Evolutionary conservation across 2,329 filamentous ascomycete genomes (phyloP), one percentile per base, ranked within the genome.

Genomic region (Neofusicoccum laricinum): DNA sequence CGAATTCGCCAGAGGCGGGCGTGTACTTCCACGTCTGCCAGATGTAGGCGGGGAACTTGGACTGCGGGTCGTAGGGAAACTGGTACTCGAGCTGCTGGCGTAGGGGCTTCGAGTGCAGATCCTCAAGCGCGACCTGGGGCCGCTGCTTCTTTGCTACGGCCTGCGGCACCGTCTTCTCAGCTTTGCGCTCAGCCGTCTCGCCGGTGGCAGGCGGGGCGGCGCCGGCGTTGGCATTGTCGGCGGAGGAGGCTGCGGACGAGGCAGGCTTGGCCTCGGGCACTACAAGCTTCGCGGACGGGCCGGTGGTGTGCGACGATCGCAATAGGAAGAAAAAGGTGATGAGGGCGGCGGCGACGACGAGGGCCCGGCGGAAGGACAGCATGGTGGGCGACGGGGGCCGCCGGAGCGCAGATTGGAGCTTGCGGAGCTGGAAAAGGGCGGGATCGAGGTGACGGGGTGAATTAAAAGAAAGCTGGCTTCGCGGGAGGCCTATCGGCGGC

Each of bases 21-120:
- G 88, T 91, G 72, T 87, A 89, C 77, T 96, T 97, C 95, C 95
- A 99, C 14, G 95, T 99, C 83, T 99, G 95, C 95, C 95, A 99
- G 74, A 99, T 96, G 81, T 97, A 98, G 64, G 93, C 93, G 2
- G 95, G 95, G 77, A 98, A 98, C 77, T 94, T 96, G 70, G 84
- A 79, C 73, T 93, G 88, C 67, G 94, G 84, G 72, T 97, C 91
- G 82, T 98, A 99, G 19, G 93, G 92, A 78, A 95, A 98, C 71
- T 96, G 91, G 81, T 96, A 97, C 61, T 89, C 89, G 64, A 99
- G 86, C 79, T 95, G 86, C 68, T 97, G 81, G 85, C 90, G 83
- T 61, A 93, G 84, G 15, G 90, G 88, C 79, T 91, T 88, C 73
- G 84, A 86, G 65, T 88, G 87, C 73, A 91, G 84, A 76, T 94